Conservation (phyloP, 139 green algal genomes). For the Mychonastes homosphaera region DNA sequence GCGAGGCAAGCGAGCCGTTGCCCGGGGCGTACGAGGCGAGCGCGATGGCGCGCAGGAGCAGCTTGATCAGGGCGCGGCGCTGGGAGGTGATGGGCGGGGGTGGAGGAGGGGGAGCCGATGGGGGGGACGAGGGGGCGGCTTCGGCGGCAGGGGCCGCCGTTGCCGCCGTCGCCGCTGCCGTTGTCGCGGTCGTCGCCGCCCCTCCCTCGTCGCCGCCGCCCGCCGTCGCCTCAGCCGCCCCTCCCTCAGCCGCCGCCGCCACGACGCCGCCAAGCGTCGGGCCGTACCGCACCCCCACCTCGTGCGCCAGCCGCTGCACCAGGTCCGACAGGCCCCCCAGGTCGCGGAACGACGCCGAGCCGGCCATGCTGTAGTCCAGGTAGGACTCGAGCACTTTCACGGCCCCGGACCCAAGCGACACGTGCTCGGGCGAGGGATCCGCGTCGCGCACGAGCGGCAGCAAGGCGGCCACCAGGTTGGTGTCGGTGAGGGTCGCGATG, state of each 20-base stretch:
- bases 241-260: neutral
- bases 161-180: neutral
- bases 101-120: neutral
- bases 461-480: conserved; percentile 70
- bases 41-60: conserved; percentile 70
- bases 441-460: conserved; percentile 65
- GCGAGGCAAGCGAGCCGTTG: conserved; percentile 24
- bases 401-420: conserved; percentile 49
- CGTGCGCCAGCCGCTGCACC: conserved; percentile 51
- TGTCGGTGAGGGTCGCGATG: conserved; percentile 63
- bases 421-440: conserved; percentile 38
- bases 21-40: conserved; percentile 64
- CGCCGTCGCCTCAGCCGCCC: neutral
- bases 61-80: conserved; percentile 74
- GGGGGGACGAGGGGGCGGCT: neutral
- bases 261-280: no score
- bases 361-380: conserved; percentile 70
- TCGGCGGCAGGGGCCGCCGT: neutral
- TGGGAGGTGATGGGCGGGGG: conserved; percentile 32
- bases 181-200: neutral
- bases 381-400: conserved; percentile 79
- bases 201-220: neutral
- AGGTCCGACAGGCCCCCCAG: conserved; percentile 63
- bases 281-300: conserved; percentile 45
- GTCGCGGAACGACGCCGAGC: conserved; percentile 68